phyloP scores from a whole-genome alignment of 1,284 basidiomycete species.

The Cutaneotrichosporon sp. region DNA sequence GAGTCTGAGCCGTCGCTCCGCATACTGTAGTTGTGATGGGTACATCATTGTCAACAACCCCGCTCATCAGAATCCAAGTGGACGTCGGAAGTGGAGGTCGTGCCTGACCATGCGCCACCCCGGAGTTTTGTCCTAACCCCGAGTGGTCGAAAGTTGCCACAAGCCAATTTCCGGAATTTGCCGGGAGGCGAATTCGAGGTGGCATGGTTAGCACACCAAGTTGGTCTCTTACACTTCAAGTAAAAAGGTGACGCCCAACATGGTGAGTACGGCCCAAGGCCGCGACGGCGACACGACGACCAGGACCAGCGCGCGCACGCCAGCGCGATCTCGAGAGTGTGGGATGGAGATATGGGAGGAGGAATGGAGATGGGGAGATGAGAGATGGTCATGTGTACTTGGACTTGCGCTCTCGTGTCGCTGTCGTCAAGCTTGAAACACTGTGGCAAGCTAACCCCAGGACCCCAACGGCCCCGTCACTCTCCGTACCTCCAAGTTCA shows the following conservation, averaged over 20 bases:
- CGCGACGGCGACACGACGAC: conserved; percentile 9
- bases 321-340: not conserved
- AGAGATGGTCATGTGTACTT: not conserved
- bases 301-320: conserved; percentile 7
- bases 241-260: conserved; percentile 39
- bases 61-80: not conserved
- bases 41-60: not conserved
- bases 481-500: conserved; percentile 98
- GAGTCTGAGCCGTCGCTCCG: not conserved
- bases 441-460: conserved; percentile 22
- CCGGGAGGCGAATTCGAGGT: not conserved
- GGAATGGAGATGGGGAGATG: not conserved
- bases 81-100: not conserved
- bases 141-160: not conserved
- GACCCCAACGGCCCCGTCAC: conserved; percentile 90
- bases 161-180: not conserved
- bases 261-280: conserved; percentile 34
- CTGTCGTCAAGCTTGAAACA: no score
- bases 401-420: no score
- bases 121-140: not conserved
- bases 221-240: conserved; percentile 27
- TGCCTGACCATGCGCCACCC: not conserved
- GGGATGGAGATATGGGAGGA: not conserved
- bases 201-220: not conserved
- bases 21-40: not conserved